Evolutionary conservation across 441 rosid species (phyloP).

Genomic region (Adansonia madagascariensis): DNA sequence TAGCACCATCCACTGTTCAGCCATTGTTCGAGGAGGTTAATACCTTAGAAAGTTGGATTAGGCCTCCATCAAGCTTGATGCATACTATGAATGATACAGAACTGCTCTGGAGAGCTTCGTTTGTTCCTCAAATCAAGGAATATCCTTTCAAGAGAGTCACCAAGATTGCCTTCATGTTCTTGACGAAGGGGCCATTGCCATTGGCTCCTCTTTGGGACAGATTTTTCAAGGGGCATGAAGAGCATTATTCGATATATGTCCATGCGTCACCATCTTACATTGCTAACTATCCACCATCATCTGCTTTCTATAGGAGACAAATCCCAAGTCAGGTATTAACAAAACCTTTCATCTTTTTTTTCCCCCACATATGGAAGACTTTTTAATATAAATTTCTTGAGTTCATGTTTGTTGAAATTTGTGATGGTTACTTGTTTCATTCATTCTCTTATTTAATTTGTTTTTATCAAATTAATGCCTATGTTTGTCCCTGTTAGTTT

Average conservation of each 20-base stretch:
- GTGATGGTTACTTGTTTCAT: slow-evolving; percentile 10
- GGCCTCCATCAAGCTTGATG: slow-evolving; percentile 57
- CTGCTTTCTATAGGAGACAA: slow-evolving; percentile 69
- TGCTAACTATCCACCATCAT: slow-evolving; percentile 49
- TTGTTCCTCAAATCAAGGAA: slow-evolving; percentile 49
- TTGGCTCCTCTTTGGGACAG: slow-evolving; percentile 80
- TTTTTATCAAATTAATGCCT: neutral
- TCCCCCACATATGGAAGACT: neutral
- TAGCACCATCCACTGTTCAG: slow-evolving; percentile 44
- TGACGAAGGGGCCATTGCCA: slow-evolving; percentile 77
- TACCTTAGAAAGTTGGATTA: slow-evolving; percentile 54
- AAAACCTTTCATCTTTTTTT: neutral
- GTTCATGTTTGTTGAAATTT: slow-evolving; percentile 10
- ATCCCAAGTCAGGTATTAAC: slow-evolving; percentile 86
- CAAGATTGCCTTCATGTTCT: slow-evolving; percentile 83
- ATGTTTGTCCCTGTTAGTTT: neutral
- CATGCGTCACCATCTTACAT: slow-evolving; percentile 64
- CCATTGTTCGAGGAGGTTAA: slow-evolving; percentile 46
- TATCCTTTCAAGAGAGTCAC: slow-evolving; percentile 72
- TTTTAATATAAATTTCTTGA: slow-evolving; percentile 6
- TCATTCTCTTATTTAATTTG: neutral
- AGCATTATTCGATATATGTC: slow-evolving; percentile 59
- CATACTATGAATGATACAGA: slow-evolving; percentile 70
- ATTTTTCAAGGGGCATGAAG: slow-evolving; percentile 65
- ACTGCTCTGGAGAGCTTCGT: slow-evolving; percentile 74